Percentiles rank a stretch among this genome's conserved stretches.
Conservation (phyloP, 257 asterid species). For the Fraxinus excelsior region DNA sequence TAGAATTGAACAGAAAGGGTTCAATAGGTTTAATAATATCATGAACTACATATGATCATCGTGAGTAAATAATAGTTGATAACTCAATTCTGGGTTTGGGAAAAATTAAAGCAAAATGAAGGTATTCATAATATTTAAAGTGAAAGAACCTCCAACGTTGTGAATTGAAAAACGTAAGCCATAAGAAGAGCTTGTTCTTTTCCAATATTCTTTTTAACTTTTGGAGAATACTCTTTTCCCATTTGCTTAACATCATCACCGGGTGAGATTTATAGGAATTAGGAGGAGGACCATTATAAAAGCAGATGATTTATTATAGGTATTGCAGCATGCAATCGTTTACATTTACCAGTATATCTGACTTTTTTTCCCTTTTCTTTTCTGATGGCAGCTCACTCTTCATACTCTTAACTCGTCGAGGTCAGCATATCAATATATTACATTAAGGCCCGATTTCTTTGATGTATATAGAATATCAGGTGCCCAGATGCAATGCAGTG, state of each 20-base stretch:
- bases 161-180: not conserved
- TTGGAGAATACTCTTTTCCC: not conserved
- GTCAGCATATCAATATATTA: slow-evolving; percentile 83
- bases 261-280: not conserved
- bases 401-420: slow-evolving; percentile 84
- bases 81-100: not conserved
- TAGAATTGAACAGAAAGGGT: not conserved
- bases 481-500: slow-evolving; percentile 65
- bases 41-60: not conserved
- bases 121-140: not conserved
- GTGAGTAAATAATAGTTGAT: not conserved
- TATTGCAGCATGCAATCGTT: not conserved
- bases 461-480: slow-evolving; percentile 65
- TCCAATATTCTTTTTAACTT: not conserved
- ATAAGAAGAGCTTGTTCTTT: not conserved
- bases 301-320: not conserved
- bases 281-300: slow-evolving; percentile 2
- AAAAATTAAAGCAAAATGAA: not conserved
- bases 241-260: not conserved
- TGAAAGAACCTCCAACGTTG: not conserved
- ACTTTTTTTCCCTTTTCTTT: not conserved
- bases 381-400: slow-evolving; percentile 62
- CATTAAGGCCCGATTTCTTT: slow-evolving; percentile 76
- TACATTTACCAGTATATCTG: not conserved
- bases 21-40: not conserved